Evolutionary conservation across 2,329 filamentous ascomycete species (phyloP).

Genomic region (Calonectria crousiana): DNA sequence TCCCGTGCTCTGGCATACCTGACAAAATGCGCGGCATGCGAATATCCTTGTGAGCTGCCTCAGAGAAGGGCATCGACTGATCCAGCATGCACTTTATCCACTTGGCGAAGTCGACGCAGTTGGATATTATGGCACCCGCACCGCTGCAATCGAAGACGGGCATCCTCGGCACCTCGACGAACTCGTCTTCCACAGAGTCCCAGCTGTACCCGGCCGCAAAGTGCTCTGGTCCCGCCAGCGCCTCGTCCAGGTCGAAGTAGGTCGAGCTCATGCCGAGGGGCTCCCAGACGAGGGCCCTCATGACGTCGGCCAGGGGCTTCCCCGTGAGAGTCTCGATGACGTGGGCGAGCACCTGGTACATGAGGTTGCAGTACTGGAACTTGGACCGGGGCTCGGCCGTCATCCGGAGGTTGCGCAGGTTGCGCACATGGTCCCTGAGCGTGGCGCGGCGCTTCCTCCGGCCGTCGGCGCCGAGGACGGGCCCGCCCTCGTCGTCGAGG

Average conservation of each 20-base stretch:
- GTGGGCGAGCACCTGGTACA: conserved; percentile 60
- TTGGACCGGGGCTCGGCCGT: conserved; percentile 57
- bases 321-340: conserved; percentile 59
- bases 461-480: conserved; percentile 47
- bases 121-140: conserved; percentile 58
- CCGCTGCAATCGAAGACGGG: conserved; percentile 49
- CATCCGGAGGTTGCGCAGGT: conserved; percentile 59
- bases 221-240: conserved; percentile 35
- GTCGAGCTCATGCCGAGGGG: conserved; percentile 62
- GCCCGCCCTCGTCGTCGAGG: conserved; percentile 45
- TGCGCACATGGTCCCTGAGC: conserved; percentile 54
- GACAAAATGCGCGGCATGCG: conserved; percentile 49
- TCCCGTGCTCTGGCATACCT: background rate
- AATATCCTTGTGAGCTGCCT: conserved; percentile 44
- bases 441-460: conserved; percentile 47
- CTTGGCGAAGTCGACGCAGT: conserved; percentile 62
- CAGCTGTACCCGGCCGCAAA: conserved; percentile 60
- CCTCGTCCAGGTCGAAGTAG: conserved; percentile 47
- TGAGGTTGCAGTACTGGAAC: conserved; percentile 64
- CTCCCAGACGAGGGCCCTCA: conserved; percentile 56
- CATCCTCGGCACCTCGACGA: conserved; percentile 43
- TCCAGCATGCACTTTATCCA: conserved; percentile 64
- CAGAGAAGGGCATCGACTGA: conserved; percentile 38
- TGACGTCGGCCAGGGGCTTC: conserved; percentile 52
- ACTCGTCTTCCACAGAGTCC: conserved; percentile 41